phyloP scores from a whole-genome alignment of 2,329 filamentous ascomycete species.

The Lasiodiplodia citricola region DNA sequence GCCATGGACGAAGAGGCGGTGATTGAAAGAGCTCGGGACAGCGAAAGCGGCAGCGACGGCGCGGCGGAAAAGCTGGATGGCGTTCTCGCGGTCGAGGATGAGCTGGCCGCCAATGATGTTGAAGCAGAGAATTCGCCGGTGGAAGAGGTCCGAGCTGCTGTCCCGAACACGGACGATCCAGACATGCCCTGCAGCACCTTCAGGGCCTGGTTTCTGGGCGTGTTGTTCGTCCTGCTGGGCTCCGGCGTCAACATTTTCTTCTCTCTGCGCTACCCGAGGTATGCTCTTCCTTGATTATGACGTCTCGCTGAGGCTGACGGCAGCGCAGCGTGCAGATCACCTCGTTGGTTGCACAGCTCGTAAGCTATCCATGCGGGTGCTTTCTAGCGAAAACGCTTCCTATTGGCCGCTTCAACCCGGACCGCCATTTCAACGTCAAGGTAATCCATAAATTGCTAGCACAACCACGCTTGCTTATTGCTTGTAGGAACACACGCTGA shows the following conservation, averaged over 20 bases:
- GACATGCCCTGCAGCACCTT: constrained; percentile 49
- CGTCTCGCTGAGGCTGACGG: constrained; percentile 63
- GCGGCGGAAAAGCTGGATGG: constrained; percentile 5
- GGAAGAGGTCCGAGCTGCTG: constrained; percentile 30
- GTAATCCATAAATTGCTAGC: constrained; percentile 34
- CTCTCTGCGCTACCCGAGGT: constrained; percentile 65
- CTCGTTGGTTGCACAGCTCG: constrained; percentile 57
- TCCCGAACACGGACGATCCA: constrained; percentile 52
- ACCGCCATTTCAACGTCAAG: constrained; percentile 68
- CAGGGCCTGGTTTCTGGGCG: constrained; percentile 53
- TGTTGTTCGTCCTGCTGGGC: constrained; percentile 51
- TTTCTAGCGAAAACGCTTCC: constrained; percentile 58
- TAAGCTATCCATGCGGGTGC: constrained; percentile 62
- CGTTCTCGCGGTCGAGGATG: constrained; percentile 9
- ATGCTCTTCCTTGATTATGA: constrained; percentile 62
- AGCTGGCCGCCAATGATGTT: constrained; percentile 19
- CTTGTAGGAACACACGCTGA: constrained; percentile 4
- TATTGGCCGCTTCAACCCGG: constrained; percentile 67
- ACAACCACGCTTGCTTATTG: not conserved
- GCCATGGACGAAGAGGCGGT: not conserved
- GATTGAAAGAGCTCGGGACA: constrained; percentile 11
- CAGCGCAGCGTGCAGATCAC: constrained; percentile 12
- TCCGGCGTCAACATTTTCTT: constrained; percentile 65
- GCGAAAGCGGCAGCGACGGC: constrained; percentile 4
- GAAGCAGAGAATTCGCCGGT: constrained; percentile 21